Conservation (phyloP, 2,329 filamentous ascomycete genomes). For the Biscogniauxia marginata region DNA sequence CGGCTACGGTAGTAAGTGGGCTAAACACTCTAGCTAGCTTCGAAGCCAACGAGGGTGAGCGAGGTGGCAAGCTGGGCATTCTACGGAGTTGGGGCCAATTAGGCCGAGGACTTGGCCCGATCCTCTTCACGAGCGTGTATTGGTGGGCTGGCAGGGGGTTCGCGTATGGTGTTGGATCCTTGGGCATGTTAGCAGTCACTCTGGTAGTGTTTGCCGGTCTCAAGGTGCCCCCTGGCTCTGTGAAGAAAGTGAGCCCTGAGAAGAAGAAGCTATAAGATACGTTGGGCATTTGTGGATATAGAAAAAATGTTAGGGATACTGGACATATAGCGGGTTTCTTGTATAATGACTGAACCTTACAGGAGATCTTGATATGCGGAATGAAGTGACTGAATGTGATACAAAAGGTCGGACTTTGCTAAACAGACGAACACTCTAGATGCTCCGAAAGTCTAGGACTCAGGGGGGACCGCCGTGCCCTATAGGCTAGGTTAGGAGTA, state of each 20-base stretch:
- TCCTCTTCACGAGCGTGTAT: conserved; percentile 92
- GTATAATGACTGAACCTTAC: neutral
- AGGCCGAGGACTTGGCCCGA: conserved; percentile 79
- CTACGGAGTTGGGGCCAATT: conserved; percentile 82
- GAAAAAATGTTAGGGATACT: neutral
- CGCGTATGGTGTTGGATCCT: conserved; percentile 78
- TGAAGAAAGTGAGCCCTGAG: conserved; percentile 18
- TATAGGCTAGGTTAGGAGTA: no score
- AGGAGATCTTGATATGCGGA: neutral
- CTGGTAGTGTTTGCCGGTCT: conserved; percentile 69
- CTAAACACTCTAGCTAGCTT: conserved; percentile 90
- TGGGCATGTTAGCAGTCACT: conserved; percentile 74
- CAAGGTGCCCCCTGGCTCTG: conserved; percentile 56
- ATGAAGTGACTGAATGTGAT: no score
- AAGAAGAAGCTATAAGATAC: conserved; percentile 31
- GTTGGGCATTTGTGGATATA: neutral
- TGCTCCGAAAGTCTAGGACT: no score
- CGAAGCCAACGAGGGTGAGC: conserved; percentile 75
- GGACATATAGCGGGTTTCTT: neutral
- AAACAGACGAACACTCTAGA: no score
- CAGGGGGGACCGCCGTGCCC: no score
- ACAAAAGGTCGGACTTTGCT: no score
- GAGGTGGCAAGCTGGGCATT: conserved; percentile 83
- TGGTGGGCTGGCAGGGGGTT: conserved; percentile 95
- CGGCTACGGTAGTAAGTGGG: conserved; percentile 90